Evolutionary conservation across 305 asterid genomes (phyloP).

Genomic region (Fraxinus albicans): DNA sequence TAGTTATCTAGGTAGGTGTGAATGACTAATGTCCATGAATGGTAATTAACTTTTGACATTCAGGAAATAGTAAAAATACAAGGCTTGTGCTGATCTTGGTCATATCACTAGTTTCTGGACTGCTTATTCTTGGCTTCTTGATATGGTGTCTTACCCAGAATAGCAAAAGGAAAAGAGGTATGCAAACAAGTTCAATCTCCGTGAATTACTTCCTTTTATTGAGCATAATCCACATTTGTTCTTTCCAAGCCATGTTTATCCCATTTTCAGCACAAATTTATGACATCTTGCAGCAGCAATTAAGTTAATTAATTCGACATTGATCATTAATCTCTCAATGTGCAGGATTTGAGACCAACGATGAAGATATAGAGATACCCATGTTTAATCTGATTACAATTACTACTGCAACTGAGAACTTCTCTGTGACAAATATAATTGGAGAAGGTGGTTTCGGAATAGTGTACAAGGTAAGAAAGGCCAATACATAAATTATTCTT

Average conservation of each 20-base stretch:
- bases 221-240: neutral
- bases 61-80: neutral
- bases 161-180: neutral
- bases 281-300: neutral
- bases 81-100: neutral
- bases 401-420: conserved; percentile 26
- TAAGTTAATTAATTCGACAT: no score
- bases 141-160: neutral
- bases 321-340: neutral
- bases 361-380: conserved; percentile 17
- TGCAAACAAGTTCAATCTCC: neutral
- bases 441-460: conserved; percentile 38
- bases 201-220: neutral
- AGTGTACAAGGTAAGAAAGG: conserved; percentile 27
- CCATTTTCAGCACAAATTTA: neutral
- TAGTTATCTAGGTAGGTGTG: neutral
- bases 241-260: neutral
- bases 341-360: neutral
- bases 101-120: neutral
- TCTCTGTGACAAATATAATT: conserved; percentile 20
- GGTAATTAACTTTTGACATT: neutral
- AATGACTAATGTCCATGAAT: neutral
- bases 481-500: no score
- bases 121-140: neutral
- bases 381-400: conserved; percentile 14